phyloP scores from a whole-genome alignment of 805 yeast genomes.

The Ogataea haglerorum region DNA sequence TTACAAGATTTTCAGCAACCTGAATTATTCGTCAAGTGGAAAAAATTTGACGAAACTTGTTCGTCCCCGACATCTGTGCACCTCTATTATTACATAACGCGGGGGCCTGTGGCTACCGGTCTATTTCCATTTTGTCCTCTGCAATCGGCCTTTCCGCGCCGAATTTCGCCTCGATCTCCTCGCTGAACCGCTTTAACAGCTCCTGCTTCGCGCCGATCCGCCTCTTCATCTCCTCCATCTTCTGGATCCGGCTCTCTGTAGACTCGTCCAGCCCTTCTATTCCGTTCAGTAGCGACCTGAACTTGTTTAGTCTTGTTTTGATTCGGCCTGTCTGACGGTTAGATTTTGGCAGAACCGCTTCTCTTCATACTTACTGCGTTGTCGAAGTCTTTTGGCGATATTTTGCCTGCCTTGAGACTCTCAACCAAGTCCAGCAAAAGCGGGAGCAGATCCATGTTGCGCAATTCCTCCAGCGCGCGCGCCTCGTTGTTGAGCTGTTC shows the following conservation, averaged over 20 bases:
- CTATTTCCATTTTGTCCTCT: slow-evolving; percentile 3
- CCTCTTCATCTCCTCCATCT: slow-evolving; percentile 33
- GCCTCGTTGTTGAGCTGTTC: slow-evolving; percentile 22
- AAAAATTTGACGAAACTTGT: slow-evolving; percentile 9
- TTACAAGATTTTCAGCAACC: slow-evolving; percentile 7
- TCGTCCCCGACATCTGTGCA: slow-evolving; percentile 7
- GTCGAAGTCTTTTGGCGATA: slow-evolving; percentile 42
- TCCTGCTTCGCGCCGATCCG: slow-evolving; percentile 30
- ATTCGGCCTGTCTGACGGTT: slow-evolving; percentile 40
- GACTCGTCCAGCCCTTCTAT: slow-evolving; percentile 46
- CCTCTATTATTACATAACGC: slow-evolving; percentile 1
- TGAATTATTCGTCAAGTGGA: slow-evolving; percentile 5
- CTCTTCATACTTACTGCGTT: slow-evolving; percentile 33
- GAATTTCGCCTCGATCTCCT: slow-evolving; percentile 16
- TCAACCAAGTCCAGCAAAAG: slow-evolving; percentile 39
- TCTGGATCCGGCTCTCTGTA: slow-evolving; percentile 34
- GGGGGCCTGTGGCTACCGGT: background rate
- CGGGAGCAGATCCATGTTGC: slow-evolving; percentile 37
- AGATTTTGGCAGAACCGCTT: background rate
- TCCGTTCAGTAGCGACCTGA: slow-evolving; percentile 36
- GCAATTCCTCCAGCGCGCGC: slow-evolving; percentile 30
- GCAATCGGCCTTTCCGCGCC: background rate
- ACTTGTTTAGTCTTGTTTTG: slow-evolving; percentile 37
- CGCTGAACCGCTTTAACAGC: slow-evolving; percentile 22
- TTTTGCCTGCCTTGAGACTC: slow-evolving; percentile 36